phyloP scores from a whole-genome alignment of 352 stramenopile genomes.

The Plasmopara muralis region DNA sequence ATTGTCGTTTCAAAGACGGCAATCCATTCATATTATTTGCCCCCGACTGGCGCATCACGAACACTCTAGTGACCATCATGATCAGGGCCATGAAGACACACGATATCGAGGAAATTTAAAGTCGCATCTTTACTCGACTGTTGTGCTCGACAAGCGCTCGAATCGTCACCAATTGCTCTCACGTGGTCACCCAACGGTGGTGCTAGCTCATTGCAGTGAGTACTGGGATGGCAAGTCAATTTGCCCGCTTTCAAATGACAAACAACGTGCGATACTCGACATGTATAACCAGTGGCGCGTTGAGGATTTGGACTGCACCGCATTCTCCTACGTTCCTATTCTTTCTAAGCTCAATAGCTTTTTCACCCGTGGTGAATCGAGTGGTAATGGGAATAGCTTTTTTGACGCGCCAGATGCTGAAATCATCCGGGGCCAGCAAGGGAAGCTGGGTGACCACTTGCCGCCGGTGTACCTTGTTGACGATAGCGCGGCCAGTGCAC shows the following conservation, averaged over 20 bases:
- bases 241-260: slow-evolving; percentile 73
- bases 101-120: slow-evolving; percentile 80
- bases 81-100: slow-evolving; percentile 79
- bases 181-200: slow-evolving; percentile 65
- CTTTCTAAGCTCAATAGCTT: slow-evolving; percentile 60
- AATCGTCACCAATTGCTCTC: slow-evolving; percentile 74
- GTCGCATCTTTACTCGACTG: slow-evolving; percentile 79
- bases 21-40: slow-evolving; percentile 80
- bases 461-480: slow-evolving; percentile 80
- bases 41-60: slow-evolving; percentile 73
- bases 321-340: slow-evolving; percentile 76
- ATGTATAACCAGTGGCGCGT: slow-evolving; percentile 88
- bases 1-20: slow-evolving; percentile 49
- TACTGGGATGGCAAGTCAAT: slow-evolving; percentile 88
- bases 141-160: slow-evolving; percentile 78
- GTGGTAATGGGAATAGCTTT: slow-evolving; percentile 14
- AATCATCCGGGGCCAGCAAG: slow-evolving; percentile 5
- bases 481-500: slow-evolving; percentile 48
- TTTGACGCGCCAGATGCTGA: slow-evolving; percentile 10
- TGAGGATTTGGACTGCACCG: slow-evolving; percentile 79
- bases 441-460: slow-evolving; percentile 23
- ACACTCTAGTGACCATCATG: slow-evolving; percentile 80
- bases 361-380: slow-evolving; percentile 30
- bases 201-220: slow-evolving; percentile 70
- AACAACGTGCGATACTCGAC: slow-evolving; percentile 70